Evolutionary conservation across 805 yeast species (phyloP), one percentile per base, ranked within the genome.

Genomic region (Saturnispora diversa): DNA sequence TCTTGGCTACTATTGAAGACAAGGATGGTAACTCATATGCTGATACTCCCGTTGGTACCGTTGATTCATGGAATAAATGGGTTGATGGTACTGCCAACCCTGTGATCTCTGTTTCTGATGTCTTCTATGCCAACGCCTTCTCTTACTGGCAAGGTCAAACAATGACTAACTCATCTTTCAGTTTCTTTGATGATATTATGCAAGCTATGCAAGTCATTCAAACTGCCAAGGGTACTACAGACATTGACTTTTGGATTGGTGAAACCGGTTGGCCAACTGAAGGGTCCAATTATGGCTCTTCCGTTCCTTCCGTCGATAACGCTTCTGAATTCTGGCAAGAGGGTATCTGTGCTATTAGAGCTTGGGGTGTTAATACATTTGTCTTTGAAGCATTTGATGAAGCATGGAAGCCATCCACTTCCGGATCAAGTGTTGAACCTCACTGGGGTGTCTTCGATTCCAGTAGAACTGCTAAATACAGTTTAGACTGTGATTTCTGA

Each of bases 61-160:
- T 86, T 49, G 97, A 90, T 65, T 87, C 97, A 2, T 90, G 97
- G 97, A 84, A 90, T 63, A 72, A 84, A 47, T 63, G 84, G 47
- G 95, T 87, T 50, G 94, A 85, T 55, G 92, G 82, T 55, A 76
- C 70, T 51, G 69, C 80, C 49, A 53, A 65, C 38, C 75, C 81
- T 20, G 95, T 83, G 42, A 79, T 90, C 58, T 54, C 75, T 61
- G 88, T 86, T 39, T 69, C 94, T 35, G 97, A 90, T 62, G 69
- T 85, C 54, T 77, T 87, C 46, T 83, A 80, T 62, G 94, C 95
- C 56, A 90, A 90, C 60, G 97, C 96, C 37, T 90, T 90, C 75
- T 84, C 97, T 7, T 90, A 88, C 80, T 90, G 97, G 97, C 97
- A 90, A 70, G 97, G 97, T 32, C 97, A 87, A 70, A 73, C 86